phyloP scores from a whole-genome alignment of 345 rosid species.

The Mallotus nudiflorus region DNA sequence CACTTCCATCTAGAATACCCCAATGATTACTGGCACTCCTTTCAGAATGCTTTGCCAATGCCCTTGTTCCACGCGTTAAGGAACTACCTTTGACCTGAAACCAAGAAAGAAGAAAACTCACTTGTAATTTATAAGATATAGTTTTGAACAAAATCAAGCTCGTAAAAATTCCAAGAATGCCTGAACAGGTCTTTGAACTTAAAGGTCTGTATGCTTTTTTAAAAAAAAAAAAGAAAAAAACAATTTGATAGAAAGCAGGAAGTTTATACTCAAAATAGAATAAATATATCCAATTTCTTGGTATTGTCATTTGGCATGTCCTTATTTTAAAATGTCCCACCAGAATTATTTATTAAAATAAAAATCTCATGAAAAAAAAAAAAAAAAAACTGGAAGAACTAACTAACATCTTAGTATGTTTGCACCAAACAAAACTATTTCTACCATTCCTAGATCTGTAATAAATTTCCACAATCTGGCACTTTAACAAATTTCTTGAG shows the following conservation, averaged over 20 bases:
- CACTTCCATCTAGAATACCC: conserved; percentile 61
- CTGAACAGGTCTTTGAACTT: neutral
- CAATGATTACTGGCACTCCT: conserved; percentile 58
- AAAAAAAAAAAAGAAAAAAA: too few species aligned
- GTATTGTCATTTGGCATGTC: neutral
- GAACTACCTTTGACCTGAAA: conserved; percentile 58
- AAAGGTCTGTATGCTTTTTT: neutral
- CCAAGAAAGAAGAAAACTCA: conserved; percentile 16
- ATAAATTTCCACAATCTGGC: neutral
- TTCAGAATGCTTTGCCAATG: conserved; percentile 69
- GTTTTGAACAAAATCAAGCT: neutral
- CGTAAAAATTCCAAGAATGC: neutral
- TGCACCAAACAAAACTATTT: neutral
- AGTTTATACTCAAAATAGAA: neutral
- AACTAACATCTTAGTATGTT: neutral
- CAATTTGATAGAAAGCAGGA: conserved; percentile 5
- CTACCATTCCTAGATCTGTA: neutral
- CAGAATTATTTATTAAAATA: neutral
- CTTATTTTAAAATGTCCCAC: neutral
- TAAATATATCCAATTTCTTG: neutral
- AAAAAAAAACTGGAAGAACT: neutral
- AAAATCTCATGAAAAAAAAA: neutral
- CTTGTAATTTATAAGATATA: neutral
- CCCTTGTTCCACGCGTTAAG: conserved; percentile 78
- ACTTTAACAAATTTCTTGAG: neutral